phyloP scores from a whole-genome alignment of 257 asterid genomes.

The Osmanthus fragrans region DNA sequence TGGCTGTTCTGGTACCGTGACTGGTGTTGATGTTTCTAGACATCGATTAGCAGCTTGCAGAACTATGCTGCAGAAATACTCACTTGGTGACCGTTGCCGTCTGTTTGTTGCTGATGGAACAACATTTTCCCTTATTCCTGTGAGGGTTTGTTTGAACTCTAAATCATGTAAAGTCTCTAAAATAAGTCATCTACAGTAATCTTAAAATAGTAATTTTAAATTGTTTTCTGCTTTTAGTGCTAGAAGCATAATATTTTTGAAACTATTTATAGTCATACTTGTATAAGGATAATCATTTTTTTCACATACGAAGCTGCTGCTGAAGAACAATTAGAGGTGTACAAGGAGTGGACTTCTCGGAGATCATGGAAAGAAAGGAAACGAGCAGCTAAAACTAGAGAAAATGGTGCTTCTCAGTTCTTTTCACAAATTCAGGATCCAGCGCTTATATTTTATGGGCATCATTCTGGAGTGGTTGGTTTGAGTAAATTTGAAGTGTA shows the following conservation, averaged over 20 bases:
- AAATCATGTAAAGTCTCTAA: conserved; percentile 41
- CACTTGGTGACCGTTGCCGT: conserved; percentile 74
- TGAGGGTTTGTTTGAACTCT: conserved; percentile 39
- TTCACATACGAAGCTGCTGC: conserved; percentile 29
- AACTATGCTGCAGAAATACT: conserved; percentile 79
- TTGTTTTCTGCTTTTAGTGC: conserved; percentile 12
- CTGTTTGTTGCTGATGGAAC: conserved; percentile 98
- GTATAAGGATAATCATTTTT: conserved; percentile 14
- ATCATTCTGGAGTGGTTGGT: conserved; percentile 81
- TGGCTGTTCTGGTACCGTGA: conserved; percentile 78
- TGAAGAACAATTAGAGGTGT: conserved; percentile 40
- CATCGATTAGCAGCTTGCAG: conserved; percentile 95
- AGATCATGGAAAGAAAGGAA: conserved; percentile 88
- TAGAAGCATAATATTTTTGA: not conserved
- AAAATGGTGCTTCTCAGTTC: conserved; percentile 37
- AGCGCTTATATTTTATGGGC: conserved; percentile 80
- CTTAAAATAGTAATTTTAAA: conserved; percentile 5
- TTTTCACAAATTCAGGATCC: conserved; percentile 59
- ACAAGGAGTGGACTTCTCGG: conserved; percentile 72
- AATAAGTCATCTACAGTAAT: not conserved
- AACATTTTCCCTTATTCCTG: conserved; percentile 66
- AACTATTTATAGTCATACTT: conserved; percentile 10
- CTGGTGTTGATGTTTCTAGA: conserved; percentile 87
- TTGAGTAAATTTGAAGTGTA: conserved; percentile 51
- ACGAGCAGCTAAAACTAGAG: conserved; percentile 54